These are phyloP conservation scores for Hypoxylon sp. DNA, from an alignment of 2,329 filamentous ascomycete genomes.

Conservation along the genomic window DNA sequence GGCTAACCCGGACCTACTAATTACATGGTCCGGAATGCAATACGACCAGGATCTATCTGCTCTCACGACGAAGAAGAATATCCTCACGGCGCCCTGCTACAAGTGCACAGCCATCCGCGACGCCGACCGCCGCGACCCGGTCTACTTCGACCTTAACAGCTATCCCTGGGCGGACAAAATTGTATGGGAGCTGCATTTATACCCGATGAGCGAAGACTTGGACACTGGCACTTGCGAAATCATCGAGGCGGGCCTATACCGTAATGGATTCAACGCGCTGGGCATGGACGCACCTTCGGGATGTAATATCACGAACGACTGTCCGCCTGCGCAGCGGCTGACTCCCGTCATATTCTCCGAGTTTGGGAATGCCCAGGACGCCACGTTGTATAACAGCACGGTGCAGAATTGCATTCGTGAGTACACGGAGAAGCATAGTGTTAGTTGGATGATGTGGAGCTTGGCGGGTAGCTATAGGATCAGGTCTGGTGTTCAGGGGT, in stretches of 20 bases:
- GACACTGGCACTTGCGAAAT: constrained; percentile 62
- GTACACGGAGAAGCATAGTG: constrained; percentile 59
- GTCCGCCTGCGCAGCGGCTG: constrained; percentile 55
- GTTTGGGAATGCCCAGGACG: constrained; percentile 61
- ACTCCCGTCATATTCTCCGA: constrained; percentile 64
- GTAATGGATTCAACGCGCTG: constrained; percentile 64
- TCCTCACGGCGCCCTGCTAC: constrained; percentile 59
- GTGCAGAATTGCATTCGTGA: constrained; percentile 61
- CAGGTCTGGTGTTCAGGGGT: constrained; percentile 59
- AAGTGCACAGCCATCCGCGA: constrained; percentile 58
- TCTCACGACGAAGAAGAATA: constrained; percentile 57
- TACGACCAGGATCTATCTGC: constrained; percentile 62
- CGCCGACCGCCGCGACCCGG: constrained; percentile 58
- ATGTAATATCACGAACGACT: constrained; percentile 55
- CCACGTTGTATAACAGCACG: constrained; percentile 58
- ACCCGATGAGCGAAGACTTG: constrained; percentile 57
- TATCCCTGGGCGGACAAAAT: constrained; percentile 64
- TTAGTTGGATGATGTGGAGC: constrained; percentile 65
- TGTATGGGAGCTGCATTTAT: constrained; percentile 62
- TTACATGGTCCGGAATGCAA: constrained; percentile 64
- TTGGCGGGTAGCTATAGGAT: constrained; percentile 63
- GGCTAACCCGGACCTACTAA: constrained; percentile 60
- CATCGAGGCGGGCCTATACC: constrained; percentile 63
- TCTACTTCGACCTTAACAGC: constrained; percentile 60
- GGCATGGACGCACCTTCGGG: constrained; percentile 57